A percentile compares a stretch with the other conserved stretches of the same genome.
Conservation (phyloP, 495 filamentous ascomycete genomes). For the Hypoxylon fragiforme region DNA sequence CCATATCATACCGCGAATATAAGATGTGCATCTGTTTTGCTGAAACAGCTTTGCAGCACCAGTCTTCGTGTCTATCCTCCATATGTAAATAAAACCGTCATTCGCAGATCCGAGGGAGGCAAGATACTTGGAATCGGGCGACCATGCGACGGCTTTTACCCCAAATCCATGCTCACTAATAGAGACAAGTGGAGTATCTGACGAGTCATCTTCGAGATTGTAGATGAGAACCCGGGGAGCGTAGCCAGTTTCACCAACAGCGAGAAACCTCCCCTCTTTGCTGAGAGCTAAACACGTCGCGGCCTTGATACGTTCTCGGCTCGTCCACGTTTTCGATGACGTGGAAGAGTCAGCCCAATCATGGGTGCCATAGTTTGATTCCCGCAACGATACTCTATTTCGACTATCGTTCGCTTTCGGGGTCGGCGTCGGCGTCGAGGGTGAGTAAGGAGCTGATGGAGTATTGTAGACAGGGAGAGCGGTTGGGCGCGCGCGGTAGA, state of each 20-base stretch:
- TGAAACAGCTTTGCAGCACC: slow-evolving; percentile 85
- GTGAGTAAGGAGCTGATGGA: slow-evolving; percentile 42
- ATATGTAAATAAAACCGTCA: slow-evolving; percentile 93
- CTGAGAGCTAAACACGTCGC: slow-evolving; percentile 93
- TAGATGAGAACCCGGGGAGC: slow-evolving; percentile 90
- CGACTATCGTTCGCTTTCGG: slow-evolving; percentile 66
- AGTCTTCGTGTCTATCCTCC: slow-evolving; percentile 80
- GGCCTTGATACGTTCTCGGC: slow-evolving; percentile 89
- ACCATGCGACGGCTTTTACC: slow-evolving; percentile 86
- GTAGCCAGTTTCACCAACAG: slow-evolving; percentile 95
- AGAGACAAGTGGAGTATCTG: slow-evolving; percentile 80
- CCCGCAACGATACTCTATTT: slow-evolving; percentile 61
- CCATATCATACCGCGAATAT: slow-evolving; percentile 84
- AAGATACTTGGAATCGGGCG: slow-evolving; percentile 80
- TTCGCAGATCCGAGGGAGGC: slow-evolving; percentile 86
- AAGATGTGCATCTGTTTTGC: slow-evolving; percentile 90
- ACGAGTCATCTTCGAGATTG: slow-evolving; percentile 73
- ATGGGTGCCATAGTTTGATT: slow-evolving; percentile 53
- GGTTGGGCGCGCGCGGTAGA: slow-evolving; percentile 85
- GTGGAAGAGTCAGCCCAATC: slow-evolving; percentile 63
- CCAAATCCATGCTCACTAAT: slow-evolving; percentile 90
- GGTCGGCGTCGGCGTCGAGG: slow-evolving; percentile 61
- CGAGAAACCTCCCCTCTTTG: slow-evolving; percentile 83
- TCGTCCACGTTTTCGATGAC: slow-evolving; percentile 74
- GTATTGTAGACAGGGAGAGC: slow-evolving; percentile 63